Evolutionary conservation across 768 basidiomycete genomes (phyloP), one percentile per base, ranked within the genome.

Genomic region (Myochromella boudieri): DNA sequence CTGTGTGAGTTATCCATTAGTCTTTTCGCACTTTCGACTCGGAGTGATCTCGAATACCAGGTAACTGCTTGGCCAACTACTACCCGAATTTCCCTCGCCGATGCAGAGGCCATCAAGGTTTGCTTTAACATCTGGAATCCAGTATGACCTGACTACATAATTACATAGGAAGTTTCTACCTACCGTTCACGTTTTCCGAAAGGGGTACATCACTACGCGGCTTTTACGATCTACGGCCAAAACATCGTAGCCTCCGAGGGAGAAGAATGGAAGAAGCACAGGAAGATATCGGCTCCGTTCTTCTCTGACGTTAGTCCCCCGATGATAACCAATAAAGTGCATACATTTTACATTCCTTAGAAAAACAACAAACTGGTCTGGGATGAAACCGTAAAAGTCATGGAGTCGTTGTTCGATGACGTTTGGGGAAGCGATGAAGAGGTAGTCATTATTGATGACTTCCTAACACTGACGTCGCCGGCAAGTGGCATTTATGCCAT

Each of bases 201-300:
- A 54, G 76, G 80, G 6, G 56, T 77, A 0, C 51, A 72, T 4
- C 56, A 68, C 22, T 85, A 85, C 52, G 49, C 37, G 1, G 50
- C 68, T 14, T 60, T 86, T n/a, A 48, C 62, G 0, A 68, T 80
- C 46, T 86, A 76, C 56, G 84, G 85, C 6, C 57, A 57, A 6
- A 88, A 86, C 52, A 80, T 86, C 34, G 74, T 87, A 14, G 75
- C 72, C 2, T 78, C 80, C 0, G 84, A 86, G 54, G 80, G 77
- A 18, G 76, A 80, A 3, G 71, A 79, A 48, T 87, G 84, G 84
- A 83, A 83, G 60, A 74, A 75, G 22, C 82, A 82, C 51, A 65
- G 83, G 37, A 82, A 79, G 58, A 75, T 86, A 32, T 66, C 76
- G 14, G 80, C 80, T 1, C 82, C 83, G 14, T 76, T 81, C 0